A percentile compares a stretch with the other conserved stretches of the same genome.
Evolutionary conservation across 2,329 filamentous ascomycete species (phyloP).

Genomic region (Penicillium sp.): DNA sequence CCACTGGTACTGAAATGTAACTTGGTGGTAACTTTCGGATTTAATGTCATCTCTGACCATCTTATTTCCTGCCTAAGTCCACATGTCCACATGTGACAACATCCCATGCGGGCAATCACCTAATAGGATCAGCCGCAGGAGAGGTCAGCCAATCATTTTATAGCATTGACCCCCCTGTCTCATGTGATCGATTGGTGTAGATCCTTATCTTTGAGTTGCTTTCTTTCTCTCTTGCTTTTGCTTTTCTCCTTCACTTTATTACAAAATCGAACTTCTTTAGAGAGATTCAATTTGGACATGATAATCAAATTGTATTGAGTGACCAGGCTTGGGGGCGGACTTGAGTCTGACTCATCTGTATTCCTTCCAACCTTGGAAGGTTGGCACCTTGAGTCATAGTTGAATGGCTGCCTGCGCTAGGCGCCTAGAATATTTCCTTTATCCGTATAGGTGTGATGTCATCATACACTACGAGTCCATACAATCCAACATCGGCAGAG

Average conservation of each 20-base stretch:
- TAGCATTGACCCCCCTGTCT: not conserved
- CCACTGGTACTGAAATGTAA: not conserved
- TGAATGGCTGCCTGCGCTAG: not conserved
- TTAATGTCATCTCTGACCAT: no score
- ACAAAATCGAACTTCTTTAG: not conserved
- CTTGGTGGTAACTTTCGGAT: no score
- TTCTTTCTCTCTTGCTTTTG: not conserved
- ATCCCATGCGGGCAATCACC: slow-evolving; percentile 22
- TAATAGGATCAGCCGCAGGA: slow-evolving; percentile 8
- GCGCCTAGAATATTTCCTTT: not conserved
- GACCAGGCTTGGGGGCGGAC: not conserved
- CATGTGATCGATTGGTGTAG: slow-evolving; percentile 2
- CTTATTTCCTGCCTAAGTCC: not conserved
- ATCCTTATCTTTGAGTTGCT: not conserved
- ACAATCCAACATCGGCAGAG: not conserved
- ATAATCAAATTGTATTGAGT: not conserved
- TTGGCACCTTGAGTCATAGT: not conserved
- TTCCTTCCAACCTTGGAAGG: not conserved
- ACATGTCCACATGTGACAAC: slow-evolving; percentile 24
- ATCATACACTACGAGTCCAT: not conserved
- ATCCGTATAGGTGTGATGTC: not conserved
- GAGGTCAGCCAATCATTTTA: not conserved
- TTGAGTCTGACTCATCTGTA: not conserved
- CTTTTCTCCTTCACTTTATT: not conserved
- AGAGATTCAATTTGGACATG: not conserved